These are phyloP conservation scores for Amphibolis antarctica DNA, from an alignment of 106 monocot species.

Conservation along the genomic window DNA sequence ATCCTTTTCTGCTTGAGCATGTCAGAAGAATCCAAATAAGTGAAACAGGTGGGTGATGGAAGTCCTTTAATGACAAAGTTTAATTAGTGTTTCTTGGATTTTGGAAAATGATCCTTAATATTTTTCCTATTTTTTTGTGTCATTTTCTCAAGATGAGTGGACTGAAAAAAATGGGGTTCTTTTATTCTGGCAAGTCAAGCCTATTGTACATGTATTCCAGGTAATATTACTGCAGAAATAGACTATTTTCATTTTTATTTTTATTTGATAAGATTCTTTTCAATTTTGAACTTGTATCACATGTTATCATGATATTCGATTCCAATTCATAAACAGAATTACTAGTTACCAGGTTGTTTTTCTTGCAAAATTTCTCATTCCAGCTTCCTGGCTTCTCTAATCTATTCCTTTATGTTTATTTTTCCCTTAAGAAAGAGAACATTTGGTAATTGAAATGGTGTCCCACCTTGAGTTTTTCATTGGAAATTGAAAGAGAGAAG, in stretches of 20 bases:
- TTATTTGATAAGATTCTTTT: neutral
- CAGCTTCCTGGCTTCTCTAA: neutral
- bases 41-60: constrained; percentile 50
- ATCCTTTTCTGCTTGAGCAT: constrained; percentile 73
- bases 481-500: too few species aligned
- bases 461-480: too few species aligned
- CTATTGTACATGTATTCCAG: constrained; percentile 96
- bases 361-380: too few species aligned
- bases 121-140: neutral
- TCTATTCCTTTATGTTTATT: neutral
- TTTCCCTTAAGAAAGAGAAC: too few species aligned
- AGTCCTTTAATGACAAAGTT: neutral
- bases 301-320: too few species aligned
- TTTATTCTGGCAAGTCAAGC: constrained; percentile 97
- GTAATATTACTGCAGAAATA: constrained; percentile 14
- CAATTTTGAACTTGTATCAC: too few species aligned
- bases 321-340: too few species aligned
- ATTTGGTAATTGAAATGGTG: too few species aligned
- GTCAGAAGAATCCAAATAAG: constrained; percentile 67
- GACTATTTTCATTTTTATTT: neutral
- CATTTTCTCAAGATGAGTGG: constrained; percentile 57
- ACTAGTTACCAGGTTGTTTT: too few species aligned
- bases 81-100: neutral
- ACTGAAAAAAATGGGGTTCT: constrained; percentile 66
- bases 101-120: neutral